Conservation (phyloP, 768 basidiomycete genomes). For the Trichaptum fuscoviolaceum region DNA sequence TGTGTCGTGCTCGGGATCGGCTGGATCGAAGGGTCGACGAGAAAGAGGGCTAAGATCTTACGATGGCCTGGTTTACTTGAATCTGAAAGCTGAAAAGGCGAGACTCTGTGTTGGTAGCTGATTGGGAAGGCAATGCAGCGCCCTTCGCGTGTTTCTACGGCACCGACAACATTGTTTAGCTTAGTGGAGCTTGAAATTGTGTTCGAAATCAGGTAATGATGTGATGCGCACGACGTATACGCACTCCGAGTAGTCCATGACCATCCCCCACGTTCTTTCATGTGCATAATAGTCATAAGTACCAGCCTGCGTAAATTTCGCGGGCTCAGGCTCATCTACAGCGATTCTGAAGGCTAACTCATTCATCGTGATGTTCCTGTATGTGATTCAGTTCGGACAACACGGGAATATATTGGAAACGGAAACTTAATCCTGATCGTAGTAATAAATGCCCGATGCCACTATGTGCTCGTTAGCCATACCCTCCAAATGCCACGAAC, state of each 20-base stretch:
- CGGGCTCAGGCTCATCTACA: slow-evolving; percentile 13
- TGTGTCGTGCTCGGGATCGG: slow-evolving; percentile 25
- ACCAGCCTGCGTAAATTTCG: not conserved
- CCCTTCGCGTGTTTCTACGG: slow-evolving; percentile 22
- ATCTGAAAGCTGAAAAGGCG: slow-evolving; percentile 29
- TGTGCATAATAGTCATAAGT: slow-evolving; percentile 13
- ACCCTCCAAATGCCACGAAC: slow-evolving; percentile 36
- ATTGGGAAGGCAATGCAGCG: slow-evolving; percentile 33
- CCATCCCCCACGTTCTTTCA: slow-evolving; percentile 9
- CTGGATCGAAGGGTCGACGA: slow-evolving; percentile 28
- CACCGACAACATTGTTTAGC: slow-evolving; percentile 22
- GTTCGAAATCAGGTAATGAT: not conserved
- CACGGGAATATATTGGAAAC: not conserved
- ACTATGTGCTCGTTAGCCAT: slow-evolving; percentile 24
- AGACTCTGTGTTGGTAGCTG: slow-evolving; percentile 31
- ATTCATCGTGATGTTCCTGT: slow-evolving; percentile 25
- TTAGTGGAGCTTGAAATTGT: not conserved
- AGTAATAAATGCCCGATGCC: slow-evolving; percentile 16
- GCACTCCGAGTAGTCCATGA: slow-evolving; percentile 16
- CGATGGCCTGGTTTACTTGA: slow-evolving; percentile 29
- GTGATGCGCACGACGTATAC: not conserved
- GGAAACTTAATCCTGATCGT: slow-evolving; percentile 10
- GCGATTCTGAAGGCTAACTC: slow-evolving; percentile 27
- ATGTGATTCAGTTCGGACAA: slow-evolving; percentile 15
- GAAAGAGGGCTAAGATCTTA: slow-evolving; percentile 34